These are phyloP conservation scores for Nicotiana otophora DNA, from an alignment of 257 asterid genomes.

Conservation along the genomic window DNA sequence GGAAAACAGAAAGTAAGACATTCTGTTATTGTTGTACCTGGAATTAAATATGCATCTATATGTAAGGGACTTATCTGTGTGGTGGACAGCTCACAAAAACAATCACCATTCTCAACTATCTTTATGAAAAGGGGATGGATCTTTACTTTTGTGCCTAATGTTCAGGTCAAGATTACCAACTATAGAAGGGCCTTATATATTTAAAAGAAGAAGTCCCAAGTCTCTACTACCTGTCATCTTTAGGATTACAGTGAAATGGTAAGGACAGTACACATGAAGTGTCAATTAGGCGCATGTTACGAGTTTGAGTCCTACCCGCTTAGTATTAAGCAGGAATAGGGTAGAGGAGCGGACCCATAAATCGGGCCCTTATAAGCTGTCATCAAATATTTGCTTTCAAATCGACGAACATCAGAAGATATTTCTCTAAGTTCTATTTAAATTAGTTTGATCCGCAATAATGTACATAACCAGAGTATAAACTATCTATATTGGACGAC, in stretches of 20 bases:
- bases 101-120: neutral
- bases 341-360: no score
- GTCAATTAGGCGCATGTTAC: no score
- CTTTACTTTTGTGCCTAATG: constrained; percentile 2
- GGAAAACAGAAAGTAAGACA: no score
- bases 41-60: constrained; percentile 1
- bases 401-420: neutral
- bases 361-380: no score
- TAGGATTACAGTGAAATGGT: no score
- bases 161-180: neutral
- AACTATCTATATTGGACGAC: constrained; percentile 19
- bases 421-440: constrained; percentile 5
- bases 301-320: no score
- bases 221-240: no score
- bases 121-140: constrained; percentile 4
- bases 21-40: neutral
- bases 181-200: no score
- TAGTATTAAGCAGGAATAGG: no score
- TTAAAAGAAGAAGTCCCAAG: no score
- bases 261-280: no score
- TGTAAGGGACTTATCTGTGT: constrained; percentile 10
- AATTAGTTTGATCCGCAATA: constrained; percentile 16
- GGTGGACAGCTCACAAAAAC: constrained; percentile 8
- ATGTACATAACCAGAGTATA: constrained; percentile 23
- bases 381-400: neutral